Percentiles rank a stretch among this genome's conserved stretches.
phyloP scores from a whole-genome alignment of 192 early-diverging fungal genomes.

The Chytriomyces confervae region DNA sequence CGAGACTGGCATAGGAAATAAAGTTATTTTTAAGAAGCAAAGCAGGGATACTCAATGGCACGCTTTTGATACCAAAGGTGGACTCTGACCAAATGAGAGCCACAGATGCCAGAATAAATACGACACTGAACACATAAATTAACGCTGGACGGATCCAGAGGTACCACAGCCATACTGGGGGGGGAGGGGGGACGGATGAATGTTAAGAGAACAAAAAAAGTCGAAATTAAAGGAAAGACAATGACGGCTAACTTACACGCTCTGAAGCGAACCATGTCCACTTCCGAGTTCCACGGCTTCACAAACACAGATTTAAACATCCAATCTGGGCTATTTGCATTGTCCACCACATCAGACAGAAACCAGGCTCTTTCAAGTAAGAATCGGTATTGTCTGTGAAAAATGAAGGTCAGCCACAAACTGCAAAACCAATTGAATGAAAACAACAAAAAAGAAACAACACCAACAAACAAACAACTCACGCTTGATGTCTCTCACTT shows the following conservation, averaged over 20 bases:
- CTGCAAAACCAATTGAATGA: neutral
- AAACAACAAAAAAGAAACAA: neutral
- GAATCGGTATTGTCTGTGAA: slow-evolving; percentile 71
- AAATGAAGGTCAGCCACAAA: neutral
- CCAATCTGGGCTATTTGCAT: slow-evolving; percentile 66
- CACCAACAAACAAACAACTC: slow-evolving; percentile 17
- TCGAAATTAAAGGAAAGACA: neutral
- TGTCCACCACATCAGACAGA: slow-evolving; percentile 80
- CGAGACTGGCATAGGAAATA: slow-evolving; percentile 46
- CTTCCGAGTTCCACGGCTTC: slow-evolving; percentile 22
- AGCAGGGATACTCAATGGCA: slow-evolving; percentile 74
- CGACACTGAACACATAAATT: slow-evolving; percentile 62
- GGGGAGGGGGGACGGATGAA: neutral
- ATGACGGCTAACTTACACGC: slow-evolving; percentile 32
- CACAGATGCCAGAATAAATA: slow-evolving; percentile 67
- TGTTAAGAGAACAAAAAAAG: neutral
- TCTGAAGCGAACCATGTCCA: slow-evolving; percentile 37
- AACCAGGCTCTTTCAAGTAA: slow-evolving; percentile 79
- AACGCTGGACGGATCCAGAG: slow-evolving; percentile 71
- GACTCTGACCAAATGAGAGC: slow-evolving; percentile 93
- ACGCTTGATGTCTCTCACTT: slow-evolving; percentile 77
- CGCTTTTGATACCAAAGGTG: slow-evolving; percentile 72
- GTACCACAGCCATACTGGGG: slow-evolving; percentile 84
- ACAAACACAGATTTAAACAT: slow-evolving; percentile 43
- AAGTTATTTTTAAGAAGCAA: slow-evolving; percentile 53